Conservation (phyloP, 345 rosid species). For the Rhodamnia argentea region DNA sequence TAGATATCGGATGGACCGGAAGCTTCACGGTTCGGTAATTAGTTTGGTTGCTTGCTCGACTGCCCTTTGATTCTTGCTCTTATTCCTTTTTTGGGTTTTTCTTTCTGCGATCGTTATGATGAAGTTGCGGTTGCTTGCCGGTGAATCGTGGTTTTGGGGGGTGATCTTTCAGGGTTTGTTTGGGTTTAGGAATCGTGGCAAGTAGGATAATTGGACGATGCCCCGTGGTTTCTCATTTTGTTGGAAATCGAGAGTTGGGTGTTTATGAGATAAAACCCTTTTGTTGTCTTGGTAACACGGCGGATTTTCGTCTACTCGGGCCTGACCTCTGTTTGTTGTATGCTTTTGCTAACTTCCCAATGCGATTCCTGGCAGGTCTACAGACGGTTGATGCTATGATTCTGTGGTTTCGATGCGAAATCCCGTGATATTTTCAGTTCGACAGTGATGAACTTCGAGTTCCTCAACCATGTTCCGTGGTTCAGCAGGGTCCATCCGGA, state of each 20-base stretch:
- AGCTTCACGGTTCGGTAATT: background rate
- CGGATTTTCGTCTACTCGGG: background rate
- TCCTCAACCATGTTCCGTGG: slow-evolving; percentile 30
- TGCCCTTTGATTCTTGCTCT: background rate
- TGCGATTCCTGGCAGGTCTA: background rate
- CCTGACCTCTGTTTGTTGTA: background rate
- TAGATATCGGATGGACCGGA: no score
- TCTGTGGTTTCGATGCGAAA: background rate
- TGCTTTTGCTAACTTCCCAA: background rate
- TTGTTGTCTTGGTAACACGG: background rate
- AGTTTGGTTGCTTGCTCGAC: background rate
- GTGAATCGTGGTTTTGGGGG: background rate
- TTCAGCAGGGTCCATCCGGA: slow-evolving; percentile 9
- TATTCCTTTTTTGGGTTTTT: background rate
- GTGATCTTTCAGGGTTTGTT: background rate
- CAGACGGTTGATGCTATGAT: background rate
- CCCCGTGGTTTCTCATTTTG: background rate
- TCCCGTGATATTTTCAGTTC: slow-evolving; percentile 1
- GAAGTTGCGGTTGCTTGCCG: background rate
- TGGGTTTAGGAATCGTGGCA: background rate
- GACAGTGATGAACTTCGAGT: slow-evolving; percentile 33
- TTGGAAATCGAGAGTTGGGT: background rate
- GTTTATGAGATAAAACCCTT: background rate
- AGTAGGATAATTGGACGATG: background rate
- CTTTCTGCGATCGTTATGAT: background rate